Base-by-base conservation (phyloP, 2,329 filamentous ascomycete genomes). In the Cladosporium colombiae region DNA sequence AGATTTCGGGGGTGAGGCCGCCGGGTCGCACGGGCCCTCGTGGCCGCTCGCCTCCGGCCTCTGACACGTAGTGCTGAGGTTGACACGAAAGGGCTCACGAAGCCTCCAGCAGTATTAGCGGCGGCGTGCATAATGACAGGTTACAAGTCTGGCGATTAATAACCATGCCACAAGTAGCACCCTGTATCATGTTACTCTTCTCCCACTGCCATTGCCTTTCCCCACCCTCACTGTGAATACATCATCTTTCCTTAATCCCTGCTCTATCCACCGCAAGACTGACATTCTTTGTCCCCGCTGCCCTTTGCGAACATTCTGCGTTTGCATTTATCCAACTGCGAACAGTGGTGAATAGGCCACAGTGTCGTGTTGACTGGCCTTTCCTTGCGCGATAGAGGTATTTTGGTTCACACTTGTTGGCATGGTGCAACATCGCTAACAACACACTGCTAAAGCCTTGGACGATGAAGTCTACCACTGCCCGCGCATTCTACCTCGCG, bases 401-500 rank as follows among this genome's bases (percentile, higher is more conserved):
- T 16, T 21, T 11, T 11, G 21, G 29, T 13, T 11, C 27, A 33
- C 27, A 10, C 27, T 35, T 23, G 6, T 2, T 23, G 14, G 70
- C 10, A 65, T 68, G 44, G 66, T 65, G 33, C 62, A 62, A 8
- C 18, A 14, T 40, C 21, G 18, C 46, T 40, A 61, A 40, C 18
- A 56, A 33, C 2, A 23, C 53, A 57, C 23, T 25, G 49, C 31
- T 33, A 7, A 27, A 63, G 35, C 53, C 50, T 18, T 52, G 29
- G 14, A 55, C 18, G n/a, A 66, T 66, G 64, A 66, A 62, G 58
- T 60, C 63, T 16, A 10, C 63, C 27, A 62, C 64, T 0, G 21
- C 58, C 23, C 49, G 64, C 14, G 68, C 72, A 46, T 88, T 89
- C 77, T 89, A 86, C 76, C 80, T 89, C 65, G 87, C 86, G 64